Evolutionary conservation across 345 rosid species (phyloP), one percentile per base, ranked within the genome.

Genomic region (thale cress (Arabidopsis thaliana)): DNA sequence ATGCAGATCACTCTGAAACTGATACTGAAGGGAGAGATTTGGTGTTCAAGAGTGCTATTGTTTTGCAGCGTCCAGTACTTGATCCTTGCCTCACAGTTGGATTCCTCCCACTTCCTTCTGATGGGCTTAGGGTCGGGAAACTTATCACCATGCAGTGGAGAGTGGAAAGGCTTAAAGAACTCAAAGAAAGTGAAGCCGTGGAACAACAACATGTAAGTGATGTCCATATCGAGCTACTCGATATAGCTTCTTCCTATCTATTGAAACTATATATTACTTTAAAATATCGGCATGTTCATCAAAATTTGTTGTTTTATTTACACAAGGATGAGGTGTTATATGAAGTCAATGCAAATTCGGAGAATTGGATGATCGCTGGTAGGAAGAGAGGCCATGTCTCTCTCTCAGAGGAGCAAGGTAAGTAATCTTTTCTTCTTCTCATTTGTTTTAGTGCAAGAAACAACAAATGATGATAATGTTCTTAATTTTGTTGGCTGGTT

Each of bases 361-460:
- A 83, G 65, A 90, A 82, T 71, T 95, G 99, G 99, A 95, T 95
- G 99, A 88, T 92, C 69, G 97, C 99, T 40, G 99, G 99, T 60
- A 85, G 98, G 83, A 95, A 92, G 81, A 87, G 96, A 74, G 99
- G 99, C 53, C 83, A 89, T 65, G 83, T 88, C 69, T 85, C 88
- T 46, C 91, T 95, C 25, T 85, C 93, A 11, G 79, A 78, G 20
- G 76, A 87, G 65, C 90, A 86, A 92, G 98, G 97, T 92, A 67
- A 45, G 59, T 46, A 34, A 32, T 67, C 0, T 10, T 46, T 74
- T 60, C 56, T 56, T 64, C 62, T 66, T 16, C 41, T 40, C 3
- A 20, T 25, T 60, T 66, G 23, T 40, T 59, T 59, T 65, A 30
- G 45, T 53, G 20, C 25, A 40, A 53, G 2, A 38, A 32, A 45